These are phyloP conservation scores for Quercus variabilis DNA, from an alignment of 306 rosid genomes.

Conservation along the genomic window DNA sequence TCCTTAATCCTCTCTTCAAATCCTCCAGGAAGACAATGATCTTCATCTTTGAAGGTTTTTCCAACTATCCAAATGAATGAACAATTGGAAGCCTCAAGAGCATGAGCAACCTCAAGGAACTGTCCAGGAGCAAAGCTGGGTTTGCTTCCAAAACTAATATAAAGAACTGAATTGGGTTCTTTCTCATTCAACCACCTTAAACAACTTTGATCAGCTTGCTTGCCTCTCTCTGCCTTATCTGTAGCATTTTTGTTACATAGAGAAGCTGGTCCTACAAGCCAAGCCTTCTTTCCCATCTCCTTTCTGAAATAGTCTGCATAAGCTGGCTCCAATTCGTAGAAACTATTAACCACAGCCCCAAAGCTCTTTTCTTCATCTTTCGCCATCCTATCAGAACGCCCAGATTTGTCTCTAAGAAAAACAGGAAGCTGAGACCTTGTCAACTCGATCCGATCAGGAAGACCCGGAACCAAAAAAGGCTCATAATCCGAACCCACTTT, in stretches of 20 bases:
- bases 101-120: constrained; percentile 52
- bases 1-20: constrained; percentile 51
- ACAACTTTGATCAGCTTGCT: constrained; percentile 29
- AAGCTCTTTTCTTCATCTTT: constrained; percentile 33
- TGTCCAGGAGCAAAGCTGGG: constrained; percentile 34
- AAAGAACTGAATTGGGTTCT: constrained; percentile 53
- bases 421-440: constrained; percentile 50
- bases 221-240: constrained; percentile 46
- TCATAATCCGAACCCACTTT: constrained; percentile 36
- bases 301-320: constrained; percentile 39
- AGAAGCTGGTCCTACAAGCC: constrained; percentile 67
- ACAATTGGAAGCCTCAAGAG: constrained; percentile 46
- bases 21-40: constrained; percentile 27
- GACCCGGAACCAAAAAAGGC: constrained; percentile 38
- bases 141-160: constrained; percentile 56
- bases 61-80: constrained; percentile 69
- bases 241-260: constrained; percentile 31
- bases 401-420: constrained; percentile 21
- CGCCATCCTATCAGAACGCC: constrained; percentile 1
- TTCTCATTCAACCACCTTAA: constrained; percentile 53
- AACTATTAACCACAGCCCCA: constrained; percentile 56
- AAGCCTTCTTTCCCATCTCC: constrained; percentile 28
- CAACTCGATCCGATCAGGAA: constrained; percentile 45
- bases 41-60: constrained; percentile 17
- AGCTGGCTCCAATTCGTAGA: constrained; percentile 46